A percentile compares a stretch with the other conserved stretches of the same genome.
phyloP scores from a whole-genome alignment of 2,329 filamentous ascomycete genomes.

The Apiospora hydei region DNA sequence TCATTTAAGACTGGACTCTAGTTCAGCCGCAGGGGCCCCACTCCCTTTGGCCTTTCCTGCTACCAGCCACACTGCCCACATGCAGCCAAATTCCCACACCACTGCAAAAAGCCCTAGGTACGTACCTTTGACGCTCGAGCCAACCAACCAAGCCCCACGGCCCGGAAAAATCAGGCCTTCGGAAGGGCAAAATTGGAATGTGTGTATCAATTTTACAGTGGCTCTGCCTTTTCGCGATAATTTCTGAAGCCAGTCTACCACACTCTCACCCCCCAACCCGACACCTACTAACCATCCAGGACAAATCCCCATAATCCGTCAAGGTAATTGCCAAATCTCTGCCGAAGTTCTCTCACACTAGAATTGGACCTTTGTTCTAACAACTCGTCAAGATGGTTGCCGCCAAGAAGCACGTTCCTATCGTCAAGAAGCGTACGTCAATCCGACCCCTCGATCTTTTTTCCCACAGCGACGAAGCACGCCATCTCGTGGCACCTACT shows the following conservation, averaged over 20 bases:
- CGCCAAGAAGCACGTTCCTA: slow-evolving; percentile 99
- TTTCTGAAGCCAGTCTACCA: slow-evolving; percentile 22
- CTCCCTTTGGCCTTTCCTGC: not conserved
- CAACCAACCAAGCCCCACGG: slow-evolving; percentile 10
- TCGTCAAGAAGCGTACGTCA: slow-evolving; percentile 99
- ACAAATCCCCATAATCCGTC: slow-evolving; percentile 27
- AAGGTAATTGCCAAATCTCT: slow-evolving; percentile 25
- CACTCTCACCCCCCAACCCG: slow-evolving; percentile 21
- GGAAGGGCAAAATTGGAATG: slow-evolving; percentile 20
- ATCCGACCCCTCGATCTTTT: slow-evolving; percentile 33
- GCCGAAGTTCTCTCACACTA: slow-evolving; percentile 18
- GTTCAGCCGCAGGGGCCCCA: slow-evolving; percentile 5
- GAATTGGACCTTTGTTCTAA: slow-evolving; percentile 34
- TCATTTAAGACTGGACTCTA: not conserved
- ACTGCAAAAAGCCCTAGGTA: slow-evolving; percentile 15
- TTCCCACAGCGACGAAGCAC: slow-evolving; percentile 2
- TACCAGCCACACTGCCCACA: not conserved
- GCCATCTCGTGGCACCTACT: not conserved
- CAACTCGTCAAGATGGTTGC: slow-evolving; percentile 81
- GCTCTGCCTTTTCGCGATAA: slow-evolving; percentile 23
- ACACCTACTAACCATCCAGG: slow-evolving; percentile 22
- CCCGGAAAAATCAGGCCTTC: slow-evolving; percentile 18
- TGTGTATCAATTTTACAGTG: slow-evolving; percentile 22
- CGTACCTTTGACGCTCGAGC: not conserved
- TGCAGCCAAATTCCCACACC: not conserved